Percentiles rank a stretch among this genome's conserved stretches.
Evolutionary conservation across 176 grass and related monocot genomes (phyloP).

Genomic region (Avena eriantha): DNA sequence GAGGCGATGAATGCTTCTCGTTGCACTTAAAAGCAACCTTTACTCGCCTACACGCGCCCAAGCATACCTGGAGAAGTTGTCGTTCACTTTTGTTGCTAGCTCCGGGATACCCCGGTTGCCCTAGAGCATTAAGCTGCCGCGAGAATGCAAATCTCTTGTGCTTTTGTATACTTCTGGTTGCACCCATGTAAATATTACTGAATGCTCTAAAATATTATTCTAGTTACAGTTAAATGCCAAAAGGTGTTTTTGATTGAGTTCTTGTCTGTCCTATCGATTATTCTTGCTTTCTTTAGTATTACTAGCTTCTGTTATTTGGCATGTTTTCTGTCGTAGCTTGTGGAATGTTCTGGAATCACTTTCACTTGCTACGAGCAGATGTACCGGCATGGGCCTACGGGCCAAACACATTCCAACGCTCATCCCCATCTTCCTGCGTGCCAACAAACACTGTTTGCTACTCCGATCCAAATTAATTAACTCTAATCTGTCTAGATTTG

Average conservation of each 20-base stretch:
- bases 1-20: neutral
- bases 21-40: neutral
- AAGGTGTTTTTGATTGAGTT: neutral
- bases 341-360: neutral
- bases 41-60: neutral
- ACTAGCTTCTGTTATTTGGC: neutral
- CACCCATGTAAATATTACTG: neutral
- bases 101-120: neutral
- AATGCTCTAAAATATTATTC: neutral
- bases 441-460: no score
- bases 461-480: no score
- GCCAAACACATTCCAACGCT: neutral
- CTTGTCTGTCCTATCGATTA: neutral
- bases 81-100: neutral
- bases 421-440: no score
- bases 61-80: neutral
- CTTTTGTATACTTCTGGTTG: neutral
- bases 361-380: no score
- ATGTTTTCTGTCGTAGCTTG: neutral
- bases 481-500: no score
- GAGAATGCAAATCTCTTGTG: neutral
- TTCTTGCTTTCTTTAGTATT: neutral
- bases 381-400: neutral
- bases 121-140: neutral
- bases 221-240: neutral